Percentiles rank a stretch among this genome's conserved stretches.
Evolutionary conservation across 2,329 filamentous ascomycete species (phyloP).

Genomic region (Aquanectria penicillioides): DNA sequence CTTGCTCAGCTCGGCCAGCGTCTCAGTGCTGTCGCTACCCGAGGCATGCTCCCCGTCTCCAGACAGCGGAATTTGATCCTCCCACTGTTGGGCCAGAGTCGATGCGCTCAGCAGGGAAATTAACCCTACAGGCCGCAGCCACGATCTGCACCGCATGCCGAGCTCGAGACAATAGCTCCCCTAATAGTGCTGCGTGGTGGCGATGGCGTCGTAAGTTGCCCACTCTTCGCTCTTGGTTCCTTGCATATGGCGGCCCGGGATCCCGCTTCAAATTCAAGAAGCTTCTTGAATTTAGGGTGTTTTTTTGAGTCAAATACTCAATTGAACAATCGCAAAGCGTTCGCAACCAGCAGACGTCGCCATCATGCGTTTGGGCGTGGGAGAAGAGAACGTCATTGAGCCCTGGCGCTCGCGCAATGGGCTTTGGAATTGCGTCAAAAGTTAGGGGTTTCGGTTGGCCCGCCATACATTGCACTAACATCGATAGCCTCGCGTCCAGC

Average conservation of each 20-base stretch:
- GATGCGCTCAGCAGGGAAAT: background rate
- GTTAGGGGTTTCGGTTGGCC: conserved; percentile 9
- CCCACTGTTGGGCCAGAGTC: background rate
- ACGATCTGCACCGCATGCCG: conserved; percentile 25
- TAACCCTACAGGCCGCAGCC: conserved; percentile 12
- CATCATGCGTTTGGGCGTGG: conserved; percentile 7
- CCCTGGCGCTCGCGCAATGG: conserved; percentile 27
- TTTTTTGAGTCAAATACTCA: background rate
- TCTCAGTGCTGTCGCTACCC: background rate
- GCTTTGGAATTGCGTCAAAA: conserved; percentile 33
- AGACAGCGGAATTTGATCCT: background rate
- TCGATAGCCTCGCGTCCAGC: too few relatives aligned
- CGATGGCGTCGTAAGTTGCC: too few relatives aligned
- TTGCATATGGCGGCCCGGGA: too few relatives aligned
- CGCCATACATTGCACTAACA: conserved; percentile 27
- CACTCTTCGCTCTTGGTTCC: too few relatives aligned
- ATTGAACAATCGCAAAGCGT: background rate
- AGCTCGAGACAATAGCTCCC: background rate
- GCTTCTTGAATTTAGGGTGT: too few relatives aligned
- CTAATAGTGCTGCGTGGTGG: too few relatives aligned
- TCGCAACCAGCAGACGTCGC: background rate
- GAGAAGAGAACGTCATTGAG: conserved; percentile 12
- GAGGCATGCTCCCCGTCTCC: background rate
- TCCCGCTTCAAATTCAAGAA: too few relatives aligned
- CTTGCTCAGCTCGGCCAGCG: background rate